Conservation (phyloP, 1,139 yeast species). For the Geotrichum fermentans region DNA sequence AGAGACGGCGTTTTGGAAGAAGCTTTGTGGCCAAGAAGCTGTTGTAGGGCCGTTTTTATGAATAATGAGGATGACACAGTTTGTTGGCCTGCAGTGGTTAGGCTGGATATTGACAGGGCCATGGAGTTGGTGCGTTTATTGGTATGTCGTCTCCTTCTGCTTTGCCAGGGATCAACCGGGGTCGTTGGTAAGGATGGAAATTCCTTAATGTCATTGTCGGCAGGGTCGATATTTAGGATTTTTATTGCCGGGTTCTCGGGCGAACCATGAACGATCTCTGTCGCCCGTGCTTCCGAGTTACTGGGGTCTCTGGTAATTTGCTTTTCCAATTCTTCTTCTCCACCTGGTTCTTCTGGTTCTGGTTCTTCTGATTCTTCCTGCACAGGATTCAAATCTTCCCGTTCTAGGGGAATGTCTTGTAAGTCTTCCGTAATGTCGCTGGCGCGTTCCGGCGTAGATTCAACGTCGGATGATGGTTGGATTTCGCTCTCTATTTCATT, state of each 20-base stretch:
- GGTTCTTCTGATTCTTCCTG: too few relatives aligned
- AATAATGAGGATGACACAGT: constrained; percentile 41
- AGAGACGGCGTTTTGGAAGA: constrained; percentile 46
- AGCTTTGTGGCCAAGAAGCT: constrained; percentile 46
- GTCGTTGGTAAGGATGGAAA: constrained; percentile 16
- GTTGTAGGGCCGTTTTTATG: constrained; percentile 46
- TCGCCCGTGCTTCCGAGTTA: background rate
- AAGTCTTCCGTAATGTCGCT: background rate
- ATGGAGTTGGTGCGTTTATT: constrained; percentile 30
- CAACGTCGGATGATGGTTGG: too few relatives aligned
- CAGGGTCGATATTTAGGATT: constrained; percentile 1
- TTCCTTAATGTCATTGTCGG: constrained; percentile 5
- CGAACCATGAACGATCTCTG: too few relatives aligned
- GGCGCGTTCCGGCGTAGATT: too few relatives aligned
- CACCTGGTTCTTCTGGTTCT: too few relatives aligned
- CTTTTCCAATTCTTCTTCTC: background rate
- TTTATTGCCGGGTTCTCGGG: constrained; percentile 1
- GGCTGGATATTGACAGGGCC: constrained; percentile 32
- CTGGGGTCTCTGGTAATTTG: background rate
- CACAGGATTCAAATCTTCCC: too few relatives aligned
- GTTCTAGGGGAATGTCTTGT: background rate
- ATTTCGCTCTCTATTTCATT: too few relatives aligned
- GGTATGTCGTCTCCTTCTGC: background rate
- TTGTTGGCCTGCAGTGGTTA: constrained; percentile 29
- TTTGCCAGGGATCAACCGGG: background rate